A percentile compares a stretch with the other conserved stretches of the same genome.
Conservation (phyloP, 176 grass and related monocot species). For the Musa troglodytarum region DNA sequence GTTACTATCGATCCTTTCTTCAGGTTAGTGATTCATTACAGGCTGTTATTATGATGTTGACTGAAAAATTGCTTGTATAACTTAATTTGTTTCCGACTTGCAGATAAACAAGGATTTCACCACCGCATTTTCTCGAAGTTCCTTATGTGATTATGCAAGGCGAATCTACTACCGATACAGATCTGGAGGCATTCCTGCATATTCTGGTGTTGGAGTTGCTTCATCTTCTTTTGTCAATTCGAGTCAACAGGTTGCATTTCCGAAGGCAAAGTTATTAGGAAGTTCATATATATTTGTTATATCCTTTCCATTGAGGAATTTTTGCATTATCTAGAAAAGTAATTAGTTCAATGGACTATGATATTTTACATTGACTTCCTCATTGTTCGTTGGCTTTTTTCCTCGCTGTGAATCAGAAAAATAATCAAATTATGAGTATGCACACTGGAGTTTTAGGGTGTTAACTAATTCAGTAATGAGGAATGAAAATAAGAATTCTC, state of each 20-base stretch:
- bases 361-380: not conserved
- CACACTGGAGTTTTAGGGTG: not conserved
- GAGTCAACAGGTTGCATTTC: constrained; percentile 54
- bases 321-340: not conserved
- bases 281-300: not conserved
- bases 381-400: not conserved
- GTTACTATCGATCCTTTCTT: constrained; percentile 68
- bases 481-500: not conserved
- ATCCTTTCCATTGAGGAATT: not conserved
- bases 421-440: no score
- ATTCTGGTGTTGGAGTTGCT: constrained; percentile 59
- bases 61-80: constrained; percentile 4
- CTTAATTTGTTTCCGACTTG: constrained; percentile 12
- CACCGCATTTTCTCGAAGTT: constrained; percentile 21
- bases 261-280: not conserved
- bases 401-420: not conserved
- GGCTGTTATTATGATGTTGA: constrained; percentile 1
- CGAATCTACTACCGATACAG: constrained; percentile 54
- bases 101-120: constrained; percentile 60
- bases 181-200: constrained; percentile 62
- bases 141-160: constrained; percentile 35
- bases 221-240: constrained; percentile 56
- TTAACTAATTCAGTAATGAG: not conserved
- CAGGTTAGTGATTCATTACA: constrained; percentile 37
- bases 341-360: not conserved